Conservation (phyloP, 202 grass and related monocot genomes). For the Zizania palustris region DNA sequence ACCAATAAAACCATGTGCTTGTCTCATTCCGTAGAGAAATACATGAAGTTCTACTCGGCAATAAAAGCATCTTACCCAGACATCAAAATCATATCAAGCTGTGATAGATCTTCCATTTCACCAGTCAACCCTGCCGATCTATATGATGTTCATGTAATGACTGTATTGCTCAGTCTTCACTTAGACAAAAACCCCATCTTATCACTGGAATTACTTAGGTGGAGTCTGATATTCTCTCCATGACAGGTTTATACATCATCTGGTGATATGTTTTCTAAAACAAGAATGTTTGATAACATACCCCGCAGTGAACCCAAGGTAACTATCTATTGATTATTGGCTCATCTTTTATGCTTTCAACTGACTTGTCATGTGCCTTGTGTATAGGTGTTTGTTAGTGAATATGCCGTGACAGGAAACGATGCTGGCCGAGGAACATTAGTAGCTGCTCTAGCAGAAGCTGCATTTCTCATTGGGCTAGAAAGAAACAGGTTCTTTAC, state of each 20-base stretch:
- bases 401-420: slow-evolving; percentile 84
- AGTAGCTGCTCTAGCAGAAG: slow-evolving; percentile 74
- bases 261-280: slow-evolving; percentile 83
- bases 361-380: slow-evolving; percentile 9
- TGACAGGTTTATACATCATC: slow-evolving; percentile 84
- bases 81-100: slow-evolving; percentile 85
- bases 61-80: slow-evolving; percentile 86
- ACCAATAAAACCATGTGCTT: neutral
- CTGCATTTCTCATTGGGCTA: slow-evolving; percentile 77
- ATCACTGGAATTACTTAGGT: neutral
- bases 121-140: slow-evolving; percentile 75
- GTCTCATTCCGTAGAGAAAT: slow-evolving; percentile 63
- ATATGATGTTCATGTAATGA: slow-evolving; percentile 92
- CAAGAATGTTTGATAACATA: slow-evolving; percentile 72
- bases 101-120: slow-evolving; percentile 67
- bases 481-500: slow-evolving; percentile 72
- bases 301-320: slow-evolving; percentile 72
- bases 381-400: slow-evolving; percentile 75
- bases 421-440: slow-evolving; percentile 79
- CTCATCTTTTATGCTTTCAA: slow-evolving; percentile 31
- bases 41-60: slow-evolving; percentile 71
- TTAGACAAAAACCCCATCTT: slow-evolving; percentile 19
- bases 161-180: slow-evolving; percentile 19
- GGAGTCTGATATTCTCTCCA: slow-evolving; percentile 44
- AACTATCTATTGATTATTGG: slow-evolving; percentile 7